A percentile compares a stretch with the other conserved stretches of the same genome.
phyloP scores from a whole-genome alignment of 495 filamentous ascomycete genomes.

The Neohortaea acidophila region DNA sequence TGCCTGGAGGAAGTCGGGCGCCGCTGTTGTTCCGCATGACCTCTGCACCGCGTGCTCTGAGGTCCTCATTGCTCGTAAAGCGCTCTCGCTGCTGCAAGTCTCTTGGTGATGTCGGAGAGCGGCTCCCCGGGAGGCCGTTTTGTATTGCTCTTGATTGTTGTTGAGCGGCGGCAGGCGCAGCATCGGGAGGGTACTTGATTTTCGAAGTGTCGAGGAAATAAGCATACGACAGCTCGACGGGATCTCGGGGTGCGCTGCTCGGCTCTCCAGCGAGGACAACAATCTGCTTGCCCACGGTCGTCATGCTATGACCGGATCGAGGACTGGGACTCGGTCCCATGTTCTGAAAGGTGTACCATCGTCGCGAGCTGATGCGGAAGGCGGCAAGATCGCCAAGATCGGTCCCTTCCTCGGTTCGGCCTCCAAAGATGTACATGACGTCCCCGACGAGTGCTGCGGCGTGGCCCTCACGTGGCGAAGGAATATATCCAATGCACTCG shows the following conservation, averaged over 20 bases:
- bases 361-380: constrained; percentile 75
- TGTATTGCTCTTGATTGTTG: not conserved
- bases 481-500: constrained; percentile 96
- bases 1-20: too few species aligned
- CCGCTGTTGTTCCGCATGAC: too few species aligned
- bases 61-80: too few species aligned
- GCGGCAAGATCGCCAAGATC: constrained; percentile 91
- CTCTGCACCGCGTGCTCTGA: too few species aligned
- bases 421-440: constrained; percentile 98
- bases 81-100: not conserved
- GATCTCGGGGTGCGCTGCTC: constrained; percentile 65
- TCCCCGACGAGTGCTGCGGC: constrained; percentile 85
- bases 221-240: constrained; percentile 68
- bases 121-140: constrained; percentile 2
- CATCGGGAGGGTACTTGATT: constrained; percentile 72
- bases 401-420: constrained; percentile 79
- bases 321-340: constrained; percentile 95
- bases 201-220: constrained; percentile 91
- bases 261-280: constrained; percentile 89
- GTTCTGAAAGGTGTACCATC: constrained; percentile 99
- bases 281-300: constrained; percentile 76
- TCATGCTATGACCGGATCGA: constrained; percentile 94
- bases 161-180: constrained; percentile 7
- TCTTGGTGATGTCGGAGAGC: not conserved
- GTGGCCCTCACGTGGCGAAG: constrained; percentile 83